These are phyloP conservation scores for Myxozyma melibiosi DNA, from an alignment of 805 yeast genomes.

Conservation along the genomic window DNA sequence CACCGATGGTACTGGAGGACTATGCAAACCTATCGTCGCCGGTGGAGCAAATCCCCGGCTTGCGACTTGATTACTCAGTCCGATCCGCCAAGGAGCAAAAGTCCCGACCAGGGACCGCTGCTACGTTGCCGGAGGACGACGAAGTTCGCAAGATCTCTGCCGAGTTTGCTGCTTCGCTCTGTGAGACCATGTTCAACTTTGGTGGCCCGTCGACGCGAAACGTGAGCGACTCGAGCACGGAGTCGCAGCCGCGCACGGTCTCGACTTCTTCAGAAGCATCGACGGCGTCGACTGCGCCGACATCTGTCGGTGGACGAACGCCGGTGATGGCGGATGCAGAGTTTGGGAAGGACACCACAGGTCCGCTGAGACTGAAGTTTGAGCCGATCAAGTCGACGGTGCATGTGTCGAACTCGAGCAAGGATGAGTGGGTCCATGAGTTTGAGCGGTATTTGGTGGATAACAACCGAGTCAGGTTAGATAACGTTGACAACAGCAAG, in stretches of 20 bases:
- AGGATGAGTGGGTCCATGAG: constrained; percentile 19
- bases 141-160: constrained; percentile 28
- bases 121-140: constrained; percentile 9
- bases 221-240: constrained; percentile 13
- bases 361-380: not conserved
- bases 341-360: constrained; percentile 1
- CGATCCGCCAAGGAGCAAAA: constrained; percentile 24
- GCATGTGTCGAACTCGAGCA: constrained; percentile 5
- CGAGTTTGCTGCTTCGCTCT: constrained; percentile 28
- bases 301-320: constrained; percentile 13
- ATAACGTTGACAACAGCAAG: not conserved
- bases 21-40: not conserved
- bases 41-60: too few relatives aligned
- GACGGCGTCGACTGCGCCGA: constrained; percentile 18
- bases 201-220: not conserved
- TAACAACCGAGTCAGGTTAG: not conserved
- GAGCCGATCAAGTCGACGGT: constrained; percentile 9
- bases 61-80: constrained; percentile 1
- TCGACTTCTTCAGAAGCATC: constrained; percentile 9
- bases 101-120: not conserved
- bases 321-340: constrained; percentile 1
- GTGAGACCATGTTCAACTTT: constrained; percentile 27
- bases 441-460: constrained; percentile 14
- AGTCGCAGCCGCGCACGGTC: constrained; percentile 9
- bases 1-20: not conserved